Percentiles rank a stretch among this genome's conserved stretches.
Conservation (phyloP, 352 stramenopile genomes). For the Pythium dissimile region DNA sequence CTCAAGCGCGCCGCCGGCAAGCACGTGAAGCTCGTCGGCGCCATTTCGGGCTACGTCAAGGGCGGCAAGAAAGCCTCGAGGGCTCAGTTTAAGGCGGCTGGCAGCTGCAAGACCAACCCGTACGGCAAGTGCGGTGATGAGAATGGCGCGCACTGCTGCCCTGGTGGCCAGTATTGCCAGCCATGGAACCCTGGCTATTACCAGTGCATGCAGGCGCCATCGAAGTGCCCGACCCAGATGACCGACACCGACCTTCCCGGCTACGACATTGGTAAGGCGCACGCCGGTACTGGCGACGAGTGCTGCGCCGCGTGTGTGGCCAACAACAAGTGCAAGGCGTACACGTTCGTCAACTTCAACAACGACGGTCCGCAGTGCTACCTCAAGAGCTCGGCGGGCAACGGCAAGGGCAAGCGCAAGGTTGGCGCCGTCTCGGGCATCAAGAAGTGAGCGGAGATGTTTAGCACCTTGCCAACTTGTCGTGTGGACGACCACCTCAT, state of each 20-base stretch:
- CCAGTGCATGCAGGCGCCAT: conserved; percentile 34
- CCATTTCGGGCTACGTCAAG: conserved; percentile 10
- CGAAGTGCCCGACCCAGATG: conserved; percentile 29
- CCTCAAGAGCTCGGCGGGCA: conserved; percentile 30
- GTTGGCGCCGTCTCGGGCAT: conserved; percentile 37
- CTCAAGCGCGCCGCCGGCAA: neutral
- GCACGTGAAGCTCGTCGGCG: neutral
- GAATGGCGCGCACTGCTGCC: neutral
- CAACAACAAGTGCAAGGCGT: conserved; percentile 39
- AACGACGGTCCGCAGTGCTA: conserved; percentile 43
- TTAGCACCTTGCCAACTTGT: no score
- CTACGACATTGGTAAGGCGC: conserved; percentile 40
- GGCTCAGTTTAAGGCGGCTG: neutral
- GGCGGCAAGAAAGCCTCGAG: conserved; percentile 1
- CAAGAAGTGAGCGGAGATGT: neutral
- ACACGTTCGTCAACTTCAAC: conserved; percentile 67
- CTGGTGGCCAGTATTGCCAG: conserved; percentile 32
- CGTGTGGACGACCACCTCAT: no score
- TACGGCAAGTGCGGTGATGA: conserved; percentile 7
- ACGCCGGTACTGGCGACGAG: conserved; percentile 25
- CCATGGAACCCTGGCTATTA: conserved; percentile 36
- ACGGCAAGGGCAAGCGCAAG: conserved; percentile 18
- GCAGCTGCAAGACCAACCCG: neutral
- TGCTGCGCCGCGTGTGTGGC: conserved; percentile 42
- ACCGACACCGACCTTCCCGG: conserved; percentile 43